Base-by-base conservation (phyloP, 306 rosid genomes). In the Medicago lupulina region DNA sequence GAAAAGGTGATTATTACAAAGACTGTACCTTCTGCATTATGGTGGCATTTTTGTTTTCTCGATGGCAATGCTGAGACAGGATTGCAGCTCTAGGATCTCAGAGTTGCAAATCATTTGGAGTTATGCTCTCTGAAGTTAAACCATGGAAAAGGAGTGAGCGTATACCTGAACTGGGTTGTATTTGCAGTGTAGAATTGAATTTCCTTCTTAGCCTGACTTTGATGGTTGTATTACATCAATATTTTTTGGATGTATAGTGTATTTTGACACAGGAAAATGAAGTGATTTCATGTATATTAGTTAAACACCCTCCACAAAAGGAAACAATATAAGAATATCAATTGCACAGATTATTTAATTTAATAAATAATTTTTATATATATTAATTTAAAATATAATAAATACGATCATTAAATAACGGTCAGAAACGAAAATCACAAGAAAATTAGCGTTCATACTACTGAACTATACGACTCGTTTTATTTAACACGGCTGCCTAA, bases 101-200 rank as follows among this genome's bases (percentile, higher is more conserved):
- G 73, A 71, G 43, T 61, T 50, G 73, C 58, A 15, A 78, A 78
- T 51, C 21, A 17, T 44, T 58, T 77, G 23, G 60, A 39, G 6
- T 39, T 55, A 43, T 44, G 25, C 50, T 58, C 63, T 49, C 50
- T 59, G 38, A 59, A 34, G 49, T 60, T 40, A 67, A 49, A 67
- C 3, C 36, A 18, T 9, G 17, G 43, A 55, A 71, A 74, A 59
- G 7, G 46, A 74, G 34, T 49, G 53, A 19, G 76, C 68, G 41
- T 49, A 25, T 59, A n/a, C n/a, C n/a, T n/a, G 54, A 67, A 69
- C 9, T 28, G 46, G 16, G 40, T 68, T n/a, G 31, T 2, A n/a
- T 21, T 41, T 63, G 78, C 73, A 9, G 40, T 40, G 14, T 71
- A 55, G 41, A 73, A 73, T 46, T 69, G 34, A 50, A 34, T 6